Conservation (phyloP, 331 rosid species). For the Erythrophleum ivorense region DNA sequence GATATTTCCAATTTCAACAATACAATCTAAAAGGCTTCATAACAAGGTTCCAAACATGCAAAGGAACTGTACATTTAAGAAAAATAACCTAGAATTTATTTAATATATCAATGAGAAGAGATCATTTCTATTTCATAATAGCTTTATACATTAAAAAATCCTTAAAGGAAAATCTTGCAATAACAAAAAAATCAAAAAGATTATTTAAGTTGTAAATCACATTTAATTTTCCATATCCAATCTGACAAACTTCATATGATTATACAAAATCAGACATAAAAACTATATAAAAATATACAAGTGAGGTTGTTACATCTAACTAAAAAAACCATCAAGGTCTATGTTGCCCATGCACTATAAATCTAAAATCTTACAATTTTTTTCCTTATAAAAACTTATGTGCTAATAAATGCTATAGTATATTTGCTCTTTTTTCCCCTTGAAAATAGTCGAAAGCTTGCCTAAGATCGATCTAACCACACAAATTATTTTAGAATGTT, state of each 20-base stretch:
- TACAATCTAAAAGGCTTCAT: not conserved
- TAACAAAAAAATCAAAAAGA: not conserved
- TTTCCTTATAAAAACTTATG: not conserved
- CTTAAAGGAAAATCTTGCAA: not conserved
- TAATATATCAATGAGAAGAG: not conserved
- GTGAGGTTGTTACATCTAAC: not conserved
- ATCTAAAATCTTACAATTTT: not conserved
- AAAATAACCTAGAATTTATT: not conserved
- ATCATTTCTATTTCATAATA: not conserved
- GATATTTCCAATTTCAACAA: not conserved
- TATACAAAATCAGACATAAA: not conserved
- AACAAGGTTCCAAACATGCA: not conserved
- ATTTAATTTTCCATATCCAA: not conserved
- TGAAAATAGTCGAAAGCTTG: not conserved
- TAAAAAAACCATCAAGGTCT: not conserved
- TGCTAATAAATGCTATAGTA: not conserved
- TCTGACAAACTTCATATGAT: not conserved
- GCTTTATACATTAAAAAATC: not conserved
- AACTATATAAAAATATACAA: not conserved
- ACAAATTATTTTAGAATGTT: constrained; percentile 8
- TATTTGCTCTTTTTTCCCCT: not conserved
- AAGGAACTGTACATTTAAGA: not conserved
- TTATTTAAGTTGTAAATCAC: not conserved
- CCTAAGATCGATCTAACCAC: not conserved
- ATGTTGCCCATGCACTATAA: not conserved